Evolutionary conservation across 2,329 filamentous ascomycete species (phyloP).

Genomic region (Neonectria punicea): DNA sequence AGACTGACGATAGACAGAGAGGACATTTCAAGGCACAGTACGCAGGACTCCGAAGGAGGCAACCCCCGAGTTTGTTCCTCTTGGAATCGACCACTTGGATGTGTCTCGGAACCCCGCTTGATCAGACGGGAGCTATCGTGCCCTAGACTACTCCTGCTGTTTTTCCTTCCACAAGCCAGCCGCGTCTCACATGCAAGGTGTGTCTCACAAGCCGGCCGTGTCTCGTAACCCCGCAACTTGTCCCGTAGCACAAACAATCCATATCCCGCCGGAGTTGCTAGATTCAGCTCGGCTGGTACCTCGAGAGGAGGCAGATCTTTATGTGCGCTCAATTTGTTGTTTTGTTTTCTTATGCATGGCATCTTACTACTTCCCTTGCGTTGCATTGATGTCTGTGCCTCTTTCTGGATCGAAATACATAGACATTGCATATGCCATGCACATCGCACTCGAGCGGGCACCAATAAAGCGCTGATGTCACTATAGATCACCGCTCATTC

Average conservation of each 20-base stretch:
- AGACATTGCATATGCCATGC: background rate
- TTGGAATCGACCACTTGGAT: background rate
- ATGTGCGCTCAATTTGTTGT: background rate
- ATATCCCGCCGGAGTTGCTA: background rate
- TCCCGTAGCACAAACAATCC: background rate
- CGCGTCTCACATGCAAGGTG: conserved; percentile 3
- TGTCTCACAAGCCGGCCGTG: background rate
- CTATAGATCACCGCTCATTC: background rate
- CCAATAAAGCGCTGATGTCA: background rate
- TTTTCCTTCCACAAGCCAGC: background rate
- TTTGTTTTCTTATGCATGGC: background rate
- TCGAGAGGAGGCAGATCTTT: background rate
- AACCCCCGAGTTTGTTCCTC: background rate
- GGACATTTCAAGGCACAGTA: background rate
- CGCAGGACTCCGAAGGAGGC: background rate
- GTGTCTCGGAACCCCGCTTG: conserved; percentile 11
- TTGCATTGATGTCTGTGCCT: background rate
- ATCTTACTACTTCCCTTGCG: background rate
- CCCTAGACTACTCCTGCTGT: background rate
- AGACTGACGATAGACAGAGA: background rate
- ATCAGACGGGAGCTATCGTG: background rate
- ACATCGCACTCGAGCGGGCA: background rate
- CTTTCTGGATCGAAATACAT: background rate
- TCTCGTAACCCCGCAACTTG: conserved; percentile 7
- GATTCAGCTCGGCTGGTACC: background rate